Evolutionary conservation across 164 flowering plant genomes (phyloP).

Genomic region (Vitis rupestris): DNA sequence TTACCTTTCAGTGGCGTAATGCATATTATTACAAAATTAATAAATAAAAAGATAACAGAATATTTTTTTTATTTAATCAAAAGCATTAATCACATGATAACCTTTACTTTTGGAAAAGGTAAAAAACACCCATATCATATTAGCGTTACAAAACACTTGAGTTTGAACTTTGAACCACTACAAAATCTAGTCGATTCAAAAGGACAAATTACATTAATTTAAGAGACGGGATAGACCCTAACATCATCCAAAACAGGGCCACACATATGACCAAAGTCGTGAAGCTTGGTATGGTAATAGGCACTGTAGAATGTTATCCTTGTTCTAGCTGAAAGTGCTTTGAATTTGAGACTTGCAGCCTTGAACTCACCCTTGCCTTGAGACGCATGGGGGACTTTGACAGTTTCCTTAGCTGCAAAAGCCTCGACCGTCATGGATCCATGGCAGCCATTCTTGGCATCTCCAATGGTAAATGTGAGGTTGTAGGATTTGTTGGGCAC

Average conservation of each 20-base stretch:
- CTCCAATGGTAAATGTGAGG: constrained; percentile 44
- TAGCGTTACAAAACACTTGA: too few relatives aligned
- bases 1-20: too few relatives aligned
- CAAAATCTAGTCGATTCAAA: too few relatives aligned
- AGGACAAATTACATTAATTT: neutral
- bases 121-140: too few relatives aligned
- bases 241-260: constrained; percentile 46
- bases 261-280: constrained; percentile 44
- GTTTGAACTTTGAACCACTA: too few relatives aligned
- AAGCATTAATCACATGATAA: too few relatives aligned
- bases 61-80: too few relatives aligned
- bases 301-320: constrained; percentile 43
- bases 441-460: constrained; percentile 48
- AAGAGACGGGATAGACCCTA: constrained; percentile 14
- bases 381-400: constrained; percentile 31
- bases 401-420: constrained; percentile 28
- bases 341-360: constrained; percentile 27
- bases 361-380: constrained; percentile 35
- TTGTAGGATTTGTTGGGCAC: constrained; percentile 29
- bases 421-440: constrained; percentile 51
- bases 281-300: constrained; percentile 35
- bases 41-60: too few relatives aligned
- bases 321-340: constrained; percentile 29
- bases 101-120: too few relatives aligned
- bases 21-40: too few relatives aligned